Evolutionary conservation across 2,329 filamentous ascomycete genomes (phyloP).

Genomic region (Sclerotiophoma versabilis): DNA sequence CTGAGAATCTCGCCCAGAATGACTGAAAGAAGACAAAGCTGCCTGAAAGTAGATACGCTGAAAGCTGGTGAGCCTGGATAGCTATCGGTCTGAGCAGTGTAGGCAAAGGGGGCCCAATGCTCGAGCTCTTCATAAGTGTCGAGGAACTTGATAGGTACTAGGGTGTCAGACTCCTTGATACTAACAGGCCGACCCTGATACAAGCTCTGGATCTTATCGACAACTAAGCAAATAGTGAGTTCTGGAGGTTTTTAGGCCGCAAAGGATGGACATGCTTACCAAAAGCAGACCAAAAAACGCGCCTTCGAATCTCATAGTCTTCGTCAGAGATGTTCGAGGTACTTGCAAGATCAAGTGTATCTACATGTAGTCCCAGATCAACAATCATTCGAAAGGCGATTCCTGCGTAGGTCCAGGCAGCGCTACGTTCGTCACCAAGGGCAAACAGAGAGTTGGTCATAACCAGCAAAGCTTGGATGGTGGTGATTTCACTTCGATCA

Average conservation of each 20-base stretch:
- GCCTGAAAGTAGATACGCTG: constrained; percentile 53
- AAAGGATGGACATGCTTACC: constrained; percentile 9
- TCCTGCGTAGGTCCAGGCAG: constrained; percentile 65
- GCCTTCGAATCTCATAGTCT: constrained; percentile 54
- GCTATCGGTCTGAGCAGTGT: constrained; percentile 25
- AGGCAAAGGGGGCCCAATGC: constrained; percentile 57
- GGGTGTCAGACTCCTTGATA: constrained; percentile 55
- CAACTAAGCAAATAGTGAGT: constrained; percentile 27
- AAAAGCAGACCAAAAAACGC: constrained; percentile 58
- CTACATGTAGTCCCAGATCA: constrained; percentile 62
- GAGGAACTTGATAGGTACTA: constrained; percentile 57
- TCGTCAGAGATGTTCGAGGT: constrained; percentile 52
- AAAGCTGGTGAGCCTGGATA: constrained; percentile 50
- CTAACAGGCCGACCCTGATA: constrained; percentile 62
- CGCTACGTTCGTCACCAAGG: constrained; percentile 57
- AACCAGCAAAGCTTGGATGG: constrained; percentile 61
- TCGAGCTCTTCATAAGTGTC: constrained; percentile 63
- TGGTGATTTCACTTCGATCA: constrained; percentile 60
- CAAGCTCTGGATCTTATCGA: constrained; percentile 62
- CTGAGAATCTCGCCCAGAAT: constrained; percentile 54
- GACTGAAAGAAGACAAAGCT: constrained; percentile 55
- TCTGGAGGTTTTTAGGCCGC: neutral
- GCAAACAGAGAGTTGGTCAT: constrained; percentile 62
- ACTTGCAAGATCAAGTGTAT: constrained; percentile 42
- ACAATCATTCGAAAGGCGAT: constrained; percentile 63